Base-by-base conservation (phyloP, 169 alveolate species). In the Plasmodium adleri region DNA sequence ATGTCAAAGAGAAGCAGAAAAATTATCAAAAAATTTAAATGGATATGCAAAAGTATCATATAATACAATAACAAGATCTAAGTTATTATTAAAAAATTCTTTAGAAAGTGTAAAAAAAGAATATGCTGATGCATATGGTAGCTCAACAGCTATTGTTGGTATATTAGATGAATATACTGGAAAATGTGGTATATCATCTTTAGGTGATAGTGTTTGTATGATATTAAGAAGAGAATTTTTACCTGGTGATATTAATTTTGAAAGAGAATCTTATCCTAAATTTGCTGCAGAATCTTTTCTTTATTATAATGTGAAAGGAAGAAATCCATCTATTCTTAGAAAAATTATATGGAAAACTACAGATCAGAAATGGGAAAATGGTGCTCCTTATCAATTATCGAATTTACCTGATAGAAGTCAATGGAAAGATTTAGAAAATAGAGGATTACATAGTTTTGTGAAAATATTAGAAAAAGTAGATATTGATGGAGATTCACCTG, bases 301-400 rank as follows among this genome's bases (percentile, higher is more conserved):
- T 39, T 74, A 85, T 72, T 54, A 43, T 60, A 74, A 76, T 66
- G 52, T 15, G 10, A 87, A 78, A 45, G 89, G 89, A 78, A 45
- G 89, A 70, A 74, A 89, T 43, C 95, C 95, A 22, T 76, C 93
- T 24, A 62, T 88, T 60, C 59, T 92, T 58, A 72, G 95, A 45
- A 86, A 88, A 52, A 72, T 90, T 68, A 85, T 88, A 32, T 92
- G 94, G 93, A 64, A 91, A 49, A 92, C 92, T n/a, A 60, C 59
- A 15, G 95, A 92, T 60, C 95, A 92, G 72, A 74, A 93, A 39
- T 92, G 95, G 95, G 93, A 80, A 24, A 92, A 92, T n/a, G 95
- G 95, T 5, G 95, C 95, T n/a, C 95, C 95, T 12, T 92, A 88
- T 73, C 95, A 92, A 22, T 85, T 92, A 47, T 88, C 93, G 22